Base-by-base conservation (phyloP, 75 land plant species). In the Pseudotsuga menziesii region DNA sequence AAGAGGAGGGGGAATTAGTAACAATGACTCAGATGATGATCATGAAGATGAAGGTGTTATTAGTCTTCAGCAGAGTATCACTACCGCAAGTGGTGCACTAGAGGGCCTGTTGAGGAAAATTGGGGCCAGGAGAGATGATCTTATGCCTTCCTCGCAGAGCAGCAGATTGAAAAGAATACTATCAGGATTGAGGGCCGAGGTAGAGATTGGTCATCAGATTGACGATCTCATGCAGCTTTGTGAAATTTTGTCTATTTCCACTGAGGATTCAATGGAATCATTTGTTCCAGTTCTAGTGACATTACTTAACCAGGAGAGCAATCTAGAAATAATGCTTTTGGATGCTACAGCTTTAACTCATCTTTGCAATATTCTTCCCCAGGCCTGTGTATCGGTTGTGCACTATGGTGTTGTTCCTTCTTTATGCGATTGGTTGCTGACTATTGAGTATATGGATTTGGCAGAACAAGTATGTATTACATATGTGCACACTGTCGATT, bases 381-480 rank as follows among this genome's bases (percentile, higher is more conserved):
- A 29, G 32, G 32, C 32, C 32, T 29, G 32, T 29, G 32, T 59
- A 84, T 89, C 74, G 22, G 88, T 13, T 92, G 91, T 57, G 90
- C 5, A 87, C 89, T 54, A 88, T 29, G 32, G 0, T 29, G 32
- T 29, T 29, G 32, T 29, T 29, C 32, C 32, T 29, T 29, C 32
- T 29, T 29, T 29, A 0, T 29, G 32, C 1, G 32, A 29, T 29
- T 29, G 32, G 32, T 29, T 29, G 32, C 1, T 29, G 32, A 29
- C 32, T 29, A 29, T 29, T 29, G 32, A 92, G 61, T 89, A 92
- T 77, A 57, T 88, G 80, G 91, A 92, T 79, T 83, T 92, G 4
- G 94, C 91, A 19, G 94, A 92, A 56, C 91, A 89, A 85, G 94
- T 92, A 26, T 29, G 69, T n/a, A n/a, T n/a, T n/a, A n/a, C n/a